Evolutionary conservation across 805 yeast genomes (phyloP), one percentile per base, ranked within the genome.

Genomic region (Danielozyma ontarioensis): DNA sequence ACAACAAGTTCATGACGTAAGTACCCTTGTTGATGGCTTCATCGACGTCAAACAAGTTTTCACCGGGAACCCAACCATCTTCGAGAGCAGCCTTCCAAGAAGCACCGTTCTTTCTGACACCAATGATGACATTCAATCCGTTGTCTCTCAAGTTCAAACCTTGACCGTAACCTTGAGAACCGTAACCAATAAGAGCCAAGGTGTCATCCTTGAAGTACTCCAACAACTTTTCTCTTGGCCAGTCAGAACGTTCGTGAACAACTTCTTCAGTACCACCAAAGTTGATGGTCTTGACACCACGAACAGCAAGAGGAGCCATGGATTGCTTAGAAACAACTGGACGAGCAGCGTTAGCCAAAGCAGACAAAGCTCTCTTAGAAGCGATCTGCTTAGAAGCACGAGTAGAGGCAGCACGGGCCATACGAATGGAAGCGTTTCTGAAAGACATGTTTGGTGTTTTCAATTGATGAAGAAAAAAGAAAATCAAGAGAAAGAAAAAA

Each of bases 1-100:
- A 89, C 58, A 93, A 79, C 72, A 93, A 78, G 84, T 93, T 90
- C 97, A 93, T 90, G 68, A 93, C 72, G 67, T 80, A 80, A 57
- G 96, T 83, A 76, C 98, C 98, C 66, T 76, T 83, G 56, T 64
- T 52, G 64, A 93, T 81, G 55, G 98, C 98, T 74, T 90, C 97
- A 50, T 76, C 75, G 50, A 93, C 96, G 48, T 83, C 89, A 68
- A 93, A 93, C 67, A 93, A 78, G 80, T 83, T 93, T 77, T 90
- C 86, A 67, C 98, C 98, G 68, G 97, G 96, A 53, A 93, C 96
- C 98, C 98, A 93, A 57, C 98, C 98, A 68, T 93, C 98, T 72
- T 93, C 98, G 55, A 87, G 72, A 60, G 98, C 98, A 53, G 96
- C 95, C 76, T 90, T 90, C 98, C 98, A 93, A 39, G 97, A 93